Conservation (phyloP, 768 basidiomycete species). For the Tremella yokohamensis region DNA sequence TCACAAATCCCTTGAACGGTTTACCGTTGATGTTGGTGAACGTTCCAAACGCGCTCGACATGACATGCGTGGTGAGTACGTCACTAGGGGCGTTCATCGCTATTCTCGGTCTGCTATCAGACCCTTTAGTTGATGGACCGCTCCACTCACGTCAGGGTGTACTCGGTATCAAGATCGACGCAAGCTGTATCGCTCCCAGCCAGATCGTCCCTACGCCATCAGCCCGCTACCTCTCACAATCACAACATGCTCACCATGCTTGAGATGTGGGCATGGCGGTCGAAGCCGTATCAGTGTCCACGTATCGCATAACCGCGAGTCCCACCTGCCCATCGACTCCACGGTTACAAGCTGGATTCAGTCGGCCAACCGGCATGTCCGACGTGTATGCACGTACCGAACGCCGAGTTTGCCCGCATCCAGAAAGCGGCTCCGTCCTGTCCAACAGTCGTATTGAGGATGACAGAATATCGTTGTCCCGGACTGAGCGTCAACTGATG, state of each 20-base stretch:
- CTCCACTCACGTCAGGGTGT: slow-evolving; percentile 19
- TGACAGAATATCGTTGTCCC: slow-evolving; percentile 33
- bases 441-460: slow-evolving; percentile 28
- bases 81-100: slow-evolving; percentile 12
- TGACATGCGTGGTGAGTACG: slow-evolving; percentile 10
- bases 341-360: slow-evolving; percentile 7
- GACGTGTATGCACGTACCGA: slow-evolving; percentile 2
- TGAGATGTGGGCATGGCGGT: slow-evolving; percentile 8
- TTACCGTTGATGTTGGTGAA: slow-evolving; percentile 19
- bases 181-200: slow-evolving; percentile 14
- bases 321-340: slow-evolving; percentile 7
- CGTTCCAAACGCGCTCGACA: slow-evolving; percentile 16
- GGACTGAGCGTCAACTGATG: slow-evolving; percentile 26
- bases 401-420: slow-evolving; percentile 15
- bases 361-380: neutral
- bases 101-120: slow-evolving; percentile 16
- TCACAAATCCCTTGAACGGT: slow-evolving; percentile 22
- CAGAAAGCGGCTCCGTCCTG: slow-evolving; percentile 26
- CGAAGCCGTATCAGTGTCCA: slow-evolving; percentile 7
- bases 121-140: neutral
- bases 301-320: slow-evolving; percentile 25
- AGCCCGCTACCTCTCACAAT: neutral
- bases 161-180: slow-evolving; percentile 18
- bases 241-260: slow-evolving; percentile 22
- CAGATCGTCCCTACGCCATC: slow-evolving; percentile 23